Percentiles rank a stretch among this genome's conserved stretches.
Evolutionary conservation across 1,284 basidiomycete species (phyloP).

Genomic region (Apiotrichum porosum): DNA sequence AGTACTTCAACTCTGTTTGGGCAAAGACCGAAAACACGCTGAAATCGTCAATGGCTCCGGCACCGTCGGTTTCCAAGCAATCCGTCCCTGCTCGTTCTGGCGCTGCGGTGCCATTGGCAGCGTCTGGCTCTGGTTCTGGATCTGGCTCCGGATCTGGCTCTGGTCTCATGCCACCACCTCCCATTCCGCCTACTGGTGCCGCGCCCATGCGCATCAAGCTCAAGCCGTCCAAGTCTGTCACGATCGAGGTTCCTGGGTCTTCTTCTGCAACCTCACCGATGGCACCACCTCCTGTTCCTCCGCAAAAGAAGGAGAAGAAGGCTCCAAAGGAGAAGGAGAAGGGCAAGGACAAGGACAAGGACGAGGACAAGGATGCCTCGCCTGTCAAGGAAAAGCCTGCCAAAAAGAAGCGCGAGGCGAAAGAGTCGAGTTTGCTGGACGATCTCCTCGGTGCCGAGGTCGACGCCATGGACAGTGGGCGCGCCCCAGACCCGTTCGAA

Average conservation of each 20-base stretch:
- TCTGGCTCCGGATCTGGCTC: neutral
- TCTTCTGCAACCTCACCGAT: slow-evolving; percentile 22
- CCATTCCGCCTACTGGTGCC: slow-evolving; percentile 1
- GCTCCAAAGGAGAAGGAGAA: slow-evolving; percentile 4
- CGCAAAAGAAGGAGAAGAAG: slow-evolving; percentile 17
- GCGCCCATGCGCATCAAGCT: slow-evolving; percentile 29
- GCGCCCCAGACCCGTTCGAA: slow-evolving; percentile 20
- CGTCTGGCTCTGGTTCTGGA: too few relatives aligned
- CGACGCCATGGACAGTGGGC: slow-evolving; percentile 36
- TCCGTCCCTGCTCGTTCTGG: too few relatives aligned
- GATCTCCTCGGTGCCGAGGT: slow-evolving; percentile 45
- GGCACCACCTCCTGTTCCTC: slow-evolving; percentile 42
- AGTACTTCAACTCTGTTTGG: slow-evolving; percentile 68
- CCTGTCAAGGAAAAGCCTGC: slow-evolving; percentile 6
- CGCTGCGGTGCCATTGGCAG: neutral
- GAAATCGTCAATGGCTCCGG: slow-evolving; percentile 16
- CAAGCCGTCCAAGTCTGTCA: slow-evolving; percentile 30
- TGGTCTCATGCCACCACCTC: slow-evolving; percentile 19
- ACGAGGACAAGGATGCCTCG: neutral
- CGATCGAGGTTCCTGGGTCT: slow-evolving; percentile 15
- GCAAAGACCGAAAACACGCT: slow-evolving; percentile 37
- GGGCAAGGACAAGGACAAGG: neutral
- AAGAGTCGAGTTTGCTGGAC: slow-evolving; percentile 23
- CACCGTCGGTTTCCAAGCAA: too few relatives aligned
- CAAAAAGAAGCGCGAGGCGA: slow-evolving; percentile 13